phyloP scores from a whole-genome alignment of 2,329 filamentous ascomycete species.

The Beauveria asiatica region DNA sequence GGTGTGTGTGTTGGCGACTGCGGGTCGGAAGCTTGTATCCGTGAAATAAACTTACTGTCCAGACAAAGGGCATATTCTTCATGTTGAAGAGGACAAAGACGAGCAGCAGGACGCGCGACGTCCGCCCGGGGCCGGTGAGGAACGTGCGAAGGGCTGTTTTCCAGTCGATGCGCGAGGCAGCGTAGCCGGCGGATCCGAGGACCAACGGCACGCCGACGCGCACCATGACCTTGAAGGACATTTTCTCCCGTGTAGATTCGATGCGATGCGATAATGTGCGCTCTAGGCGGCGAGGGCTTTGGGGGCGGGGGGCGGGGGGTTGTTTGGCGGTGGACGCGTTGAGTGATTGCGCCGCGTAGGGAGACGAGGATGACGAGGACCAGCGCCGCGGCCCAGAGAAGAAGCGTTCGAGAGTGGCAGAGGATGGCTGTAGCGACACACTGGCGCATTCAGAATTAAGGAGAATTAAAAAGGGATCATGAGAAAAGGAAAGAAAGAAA shows the following conservation, averaged over 20 bases:
- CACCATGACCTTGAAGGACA: constrained; percentile 24
- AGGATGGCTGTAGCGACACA: constrained; percentile 32
- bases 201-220: constrained; percentile 35
- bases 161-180: constrained; percentile 37
- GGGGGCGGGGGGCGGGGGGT: background rate
- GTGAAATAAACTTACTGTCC: constrained; percentile 53
- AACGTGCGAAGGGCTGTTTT: constrained; percentile 31
- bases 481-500: background rate
- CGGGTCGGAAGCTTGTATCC: no score
- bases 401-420: constrained; percentile 31
- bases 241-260: constrained; percentile 11
- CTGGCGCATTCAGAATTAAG: background rate
- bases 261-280: constrained; percentile 4
- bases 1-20: no score
- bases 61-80: constrained; percentile 66
- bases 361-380: constrained; percentile 11
- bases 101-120: constrained; percentile 43
- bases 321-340: constrained; percentile 5
- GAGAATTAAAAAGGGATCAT: background rate
- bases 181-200: constrained; percentile 37
- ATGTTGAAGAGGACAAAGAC: constrained; percentile 55
- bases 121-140: constrained; percentile 45
- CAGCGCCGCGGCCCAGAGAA: constrained; percentile 35
- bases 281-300: background rate
- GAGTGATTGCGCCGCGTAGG: constrained; percentile 1